Evolutionary conservation across 176 grass and related monocot genomes (phyloP), one percentile per base, ranked within the genome.

Genomic region (Areca catechu): DNA sequence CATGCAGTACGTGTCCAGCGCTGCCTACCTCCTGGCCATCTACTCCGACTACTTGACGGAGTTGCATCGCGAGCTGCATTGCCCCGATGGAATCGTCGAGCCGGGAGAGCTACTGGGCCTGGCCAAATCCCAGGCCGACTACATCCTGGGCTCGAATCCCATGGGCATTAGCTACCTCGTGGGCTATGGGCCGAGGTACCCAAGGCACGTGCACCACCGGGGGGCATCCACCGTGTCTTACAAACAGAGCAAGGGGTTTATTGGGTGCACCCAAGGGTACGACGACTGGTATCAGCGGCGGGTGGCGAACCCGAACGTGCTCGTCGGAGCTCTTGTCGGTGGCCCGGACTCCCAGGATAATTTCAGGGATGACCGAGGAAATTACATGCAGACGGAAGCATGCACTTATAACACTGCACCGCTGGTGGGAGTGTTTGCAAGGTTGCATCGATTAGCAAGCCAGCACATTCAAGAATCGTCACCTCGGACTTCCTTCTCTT

Each of bases 401-500:
- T 95, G 89, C 78, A 95, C 89, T 1, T 95, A 95, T 53, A 95
- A 95, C 70, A 85, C 89, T 0, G 89, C 89, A 14, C 89, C 89
- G 17, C 82, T 95, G 89, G 84, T 95, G 56, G 77, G 60, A 34
- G 84, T 95, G 59, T 95, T 95, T 70, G 89, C 89, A 15, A 89
- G 70, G 77, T 77, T 95, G 19, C 78, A 85, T 34, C 75, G 29
- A 29, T 65, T 95, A 4, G 48, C 77, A 15, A 57, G 62, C 7
- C 23, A 50, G 50, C 58, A 12, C 9, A 56, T 56, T 21, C 16
- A 69, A 14, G 2, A 48, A 7, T 52, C 50, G 61, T 16, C 52
- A 54, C 27, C 64, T 16, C 54, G 20, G 55, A 53, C 79, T 95
- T 82, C 60, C 88, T 74, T 79, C 75, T 79, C 71, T 47, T 70